These are phyloP conservation scores for Yamadazyma sp. DNA, from an alignment of 1,139 yeast genomes.

Conservation along the genomic window DNA sequence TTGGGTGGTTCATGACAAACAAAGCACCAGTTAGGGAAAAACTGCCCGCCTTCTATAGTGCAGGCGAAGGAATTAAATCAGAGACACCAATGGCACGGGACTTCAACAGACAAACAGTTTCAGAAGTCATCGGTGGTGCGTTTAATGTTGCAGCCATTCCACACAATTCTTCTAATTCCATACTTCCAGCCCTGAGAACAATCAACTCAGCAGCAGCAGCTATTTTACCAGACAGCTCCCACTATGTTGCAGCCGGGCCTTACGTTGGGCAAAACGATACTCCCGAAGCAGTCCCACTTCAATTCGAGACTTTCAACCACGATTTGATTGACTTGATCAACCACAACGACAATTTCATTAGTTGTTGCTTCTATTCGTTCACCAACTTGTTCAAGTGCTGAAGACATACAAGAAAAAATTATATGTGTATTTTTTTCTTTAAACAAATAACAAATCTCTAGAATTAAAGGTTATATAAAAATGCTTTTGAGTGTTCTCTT, in stretches of 20 bases:
- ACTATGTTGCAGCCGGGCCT: not conserved
- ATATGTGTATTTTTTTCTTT: conserved; percentile 24
- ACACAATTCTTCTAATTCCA: conserved; percentile 1
- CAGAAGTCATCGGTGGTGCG: too few species aligned
- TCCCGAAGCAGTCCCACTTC: conserved; percentile 2
- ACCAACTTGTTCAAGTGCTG: not conserved
- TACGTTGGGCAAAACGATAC: not conserved
- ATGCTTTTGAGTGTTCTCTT: not conserved
- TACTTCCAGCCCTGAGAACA: not conserved
- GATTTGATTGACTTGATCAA: conserved; percentile 19
- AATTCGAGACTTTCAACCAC: conserved; percentile 17
- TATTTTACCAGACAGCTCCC: not conserved
- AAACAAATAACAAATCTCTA: conserved; percentile 3
- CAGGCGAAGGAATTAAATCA: not conserved
- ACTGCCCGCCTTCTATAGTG: conserved; percentile 1
- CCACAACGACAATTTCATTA: conserved; percentile 20
- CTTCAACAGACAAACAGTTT: too few species aligned
- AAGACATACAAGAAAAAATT: conserved; percentile 17
- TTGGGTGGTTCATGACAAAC: not conserved
- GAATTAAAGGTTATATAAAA: conserved; percentile 3
- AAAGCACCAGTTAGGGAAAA: not conserved
- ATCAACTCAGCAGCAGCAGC: conserved; percentile 1
- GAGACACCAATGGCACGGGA: not conserved
- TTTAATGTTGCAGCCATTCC: not conserved
- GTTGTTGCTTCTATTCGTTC: conserved; percentile 14